Evolutionary conservation across 306 rosid genomes (phyloP).

Genomic region (Macrotyloma uniflorum): DNA sequence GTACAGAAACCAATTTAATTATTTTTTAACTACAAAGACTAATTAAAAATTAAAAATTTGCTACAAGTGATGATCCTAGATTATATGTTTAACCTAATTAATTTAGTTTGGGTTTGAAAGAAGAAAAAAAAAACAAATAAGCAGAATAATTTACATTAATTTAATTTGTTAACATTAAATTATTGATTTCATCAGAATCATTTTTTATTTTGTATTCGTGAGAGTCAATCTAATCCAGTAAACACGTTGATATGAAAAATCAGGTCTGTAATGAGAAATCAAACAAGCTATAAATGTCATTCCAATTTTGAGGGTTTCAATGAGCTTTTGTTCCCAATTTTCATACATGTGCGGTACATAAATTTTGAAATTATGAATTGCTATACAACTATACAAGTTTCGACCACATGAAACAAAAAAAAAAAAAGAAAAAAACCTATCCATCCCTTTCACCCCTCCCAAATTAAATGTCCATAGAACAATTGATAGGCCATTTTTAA

Average conservation of each 20-base stretch:
- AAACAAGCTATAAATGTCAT: not conserved
- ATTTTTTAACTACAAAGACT: too few relatives aligned
- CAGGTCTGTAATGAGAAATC: not conserved
- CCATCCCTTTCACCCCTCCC: not conserved
- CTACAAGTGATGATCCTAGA: too few relatives aligned
- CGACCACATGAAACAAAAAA: constrained; percentile 4
- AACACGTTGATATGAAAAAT: not conserved
- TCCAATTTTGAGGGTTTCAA: not conserved
- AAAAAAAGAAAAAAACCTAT: not conserved
- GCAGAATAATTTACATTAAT: too few relatives aligned
- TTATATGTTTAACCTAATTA: too few relatives aligned
- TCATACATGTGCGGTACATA: constrained; percentile 1
- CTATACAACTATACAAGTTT: constrained; percentile 44
- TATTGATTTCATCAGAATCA: too few relatives aligned
- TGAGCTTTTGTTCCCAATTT: not conserved
- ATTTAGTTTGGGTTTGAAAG: too few relatives aligned
- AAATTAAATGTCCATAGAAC: not conserved
- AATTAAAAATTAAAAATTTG: too few relatives aligned
- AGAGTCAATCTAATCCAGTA: too few relatives aligned
- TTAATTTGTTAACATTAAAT: too few relatives aligned
- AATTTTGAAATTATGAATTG: constrained; percentile 24
- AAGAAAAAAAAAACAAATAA: too few relatives aligned
- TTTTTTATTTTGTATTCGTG: too few relatives aligned
- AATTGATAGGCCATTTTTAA: constrained; percentile 9
- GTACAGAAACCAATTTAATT: too few relatives aligned